Percentiles rank a stretch among this genome's conserved stretches.
phyloP scores from a whole-genome alignment of 2,329 filamentous ascomycete genomes.

The Lachnellula hyalina region DNA sequence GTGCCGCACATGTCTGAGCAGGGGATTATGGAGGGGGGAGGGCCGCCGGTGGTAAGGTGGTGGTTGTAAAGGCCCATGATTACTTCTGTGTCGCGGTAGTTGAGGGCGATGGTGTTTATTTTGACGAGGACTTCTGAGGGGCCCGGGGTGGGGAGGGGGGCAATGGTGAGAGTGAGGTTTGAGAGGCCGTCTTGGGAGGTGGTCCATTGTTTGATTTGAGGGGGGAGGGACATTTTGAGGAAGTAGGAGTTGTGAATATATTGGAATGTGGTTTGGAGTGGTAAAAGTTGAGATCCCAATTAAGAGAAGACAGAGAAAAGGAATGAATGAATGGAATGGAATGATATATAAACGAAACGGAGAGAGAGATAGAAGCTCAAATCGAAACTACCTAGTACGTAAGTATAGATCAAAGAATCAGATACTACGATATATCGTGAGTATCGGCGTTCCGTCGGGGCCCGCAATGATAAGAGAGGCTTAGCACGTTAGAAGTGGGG shows the following conservation, averaged over 20 bases:
- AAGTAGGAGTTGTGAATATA: neutral
- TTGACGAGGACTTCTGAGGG: slow-evolving; percentile 40
- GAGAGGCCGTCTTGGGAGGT: slow-evolving; percentile 52
- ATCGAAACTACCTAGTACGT: neutral
- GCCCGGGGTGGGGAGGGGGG: slow-evolving; percentile 42
- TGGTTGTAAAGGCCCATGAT: slow-evolving; percentile 60
- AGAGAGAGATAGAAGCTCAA: neutral
- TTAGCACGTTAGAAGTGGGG: neutral
- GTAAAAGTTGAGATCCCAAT: no score
- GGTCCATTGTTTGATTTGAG: slow-evolving; percentile 44
- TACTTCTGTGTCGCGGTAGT: slow-evolving; percentile 29
- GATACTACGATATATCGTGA: neutral
- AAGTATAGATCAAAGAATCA: neutral
- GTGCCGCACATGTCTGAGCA: slow-evolving; percentile 67
- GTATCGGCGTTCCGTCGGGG: neutral
- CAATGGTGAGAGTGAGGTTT: slow-evolving; percentile 42
- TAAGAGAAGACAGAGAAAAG: no score
- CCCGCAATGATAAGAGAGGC: neutral
- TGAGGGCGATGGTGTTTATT: slow-evolving; percentile 25
- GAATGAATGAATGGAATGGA: no score
- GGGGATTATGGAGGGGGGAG: slow-evolving; percentile 41
- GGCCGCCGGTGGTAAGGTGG: slow-evolving; percentile 47
- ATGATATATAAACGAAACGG: no score
- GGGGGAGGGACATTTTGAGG: slow-evolving; percentile 21
- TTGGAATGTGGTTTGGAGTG: neutral